Evolutionary conservation across 139 green algal genomes (phyloP).

Genomic region (Chlorella sp.): DNA sequence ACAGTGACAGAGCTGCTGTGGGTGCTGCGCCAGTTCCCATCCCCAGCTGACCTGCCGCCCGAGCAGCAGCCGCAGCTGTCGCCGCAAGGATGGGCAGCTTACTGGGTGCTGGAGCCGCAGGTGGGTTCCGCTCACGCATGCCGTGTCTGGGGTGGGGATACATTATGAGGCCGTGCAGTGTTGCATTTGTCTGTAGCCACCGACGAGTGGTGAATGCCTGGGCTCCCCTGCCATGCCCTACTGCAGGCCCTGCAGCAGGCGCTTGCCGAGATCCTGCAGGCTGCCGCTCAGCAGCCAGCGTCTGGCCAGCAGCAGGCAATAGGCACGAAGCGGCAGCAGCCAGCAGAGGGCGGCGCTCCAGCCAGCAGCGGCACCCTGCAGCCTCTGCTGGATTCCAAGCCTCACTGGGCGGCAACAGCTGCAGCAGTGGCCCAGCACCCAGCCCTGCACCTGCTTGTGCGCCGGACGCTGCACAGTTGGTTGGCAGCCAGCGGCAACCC

Average conservation of each 20-base stretch:
- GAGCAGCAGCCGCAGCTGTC: constrained; percentile 1
- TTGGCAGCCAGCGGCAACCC: constrained; percentile 33
- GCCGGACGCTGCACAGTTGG: constrained; percentile 33
- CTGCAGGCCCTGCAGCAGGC: constrained; percentile 31
- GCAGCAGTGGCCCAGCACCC: neutral
- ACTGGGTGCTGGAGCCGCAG: constrained; percentile 28
- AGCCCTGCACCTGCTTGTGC: constrained; percentile 21
- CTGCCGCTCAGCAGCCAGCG: neutral
- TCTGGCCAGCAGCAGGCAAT: neutral
- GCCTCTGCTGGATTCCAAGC: neutral
- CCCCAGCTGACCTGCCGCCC: neutral
- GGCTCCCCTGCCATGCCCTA: too few species aligned
- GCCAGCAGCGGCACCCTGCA: neutral
- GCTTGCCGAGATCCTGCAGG: constrained; percentile 2
- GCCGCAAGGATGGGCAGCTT: neutral
- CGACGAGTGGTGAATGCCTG: too few species aligned
- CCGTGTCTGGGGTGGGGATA: too few species aligned
- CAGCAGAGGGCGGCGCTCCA: neutral
- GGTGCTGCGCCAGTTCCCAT: constrained; percentile 9
- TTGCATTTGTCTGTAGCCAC: too few species aligned
- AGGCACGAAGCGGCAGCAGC: neutral
- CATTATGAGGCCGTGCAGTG: too few species aligned
- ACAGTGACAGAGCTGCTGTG: neutral
- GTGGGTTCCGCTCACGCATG: neutral
- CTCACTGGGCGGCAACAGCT: neutral